Evolutionary conservation across 2,329 filamentous ascomycete genomes (phyloP).

Genomic region (Claviceps pazoutovae): DNA sequence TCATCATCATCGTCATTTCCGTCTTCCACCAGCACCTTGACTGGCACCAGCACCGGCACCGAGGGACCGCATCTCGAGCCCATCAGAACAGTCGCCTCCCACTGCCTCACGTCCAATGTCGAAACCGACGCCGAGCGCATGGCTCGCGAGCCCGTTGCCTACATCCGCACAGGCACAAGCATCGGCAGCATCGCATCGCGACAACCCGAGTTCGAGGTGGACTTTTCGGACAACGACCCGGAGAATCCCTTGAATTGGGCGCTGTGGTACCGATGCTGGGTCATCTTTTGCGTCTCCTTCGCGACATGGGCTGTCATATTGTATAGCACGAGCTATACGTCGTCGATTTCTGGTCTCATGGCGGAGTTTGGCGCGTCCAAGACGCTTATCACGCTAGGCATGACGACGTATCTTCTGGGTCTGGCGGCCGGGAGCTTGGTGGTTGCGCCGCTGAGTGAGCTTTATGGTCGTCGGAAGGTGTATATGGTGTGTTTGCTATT

Average conservation of each 20-base stretch:
- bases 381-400: slow-evolving; percentile 55
- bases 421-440: slow-evolving; percentile 59
- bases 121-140: no score
- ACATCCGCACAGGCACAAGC: slow-evolving; percentile 11
- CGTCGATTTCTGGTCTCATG: slow-evolving; percentile 54
- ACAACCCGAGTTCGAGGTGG: slow-evolving; percentile 54
- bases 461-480: slow-evolving; percentile 54
- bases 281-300: slow-evolving; percentile 30
- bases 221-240: slow-evolving; percentile 50
- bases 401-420: slow-evolving; percentile 67
- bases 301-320: slow-evolving; percentile 43
- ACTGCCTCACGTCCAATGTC: neutral
- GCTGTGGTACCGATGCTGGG: slow-evolving; percentile 30
- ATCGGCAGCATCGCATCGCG: slow-evolving; percentile 28
- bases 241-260: slow-evolving; percentile 59
- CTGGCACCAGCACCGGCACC: slow-evolving; percentile 18
- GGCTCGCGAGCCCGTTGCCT: no score
- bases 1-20: neutral
- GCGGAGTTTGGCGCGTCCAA: slow-evolving; percentile 47
- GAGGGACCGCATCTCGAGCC: slow-evolving; percentile 30
- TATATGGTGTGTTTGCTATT: slow-evolving; percentile 51
- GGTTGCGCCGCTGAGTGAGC: slow-evolving; percentile 59
- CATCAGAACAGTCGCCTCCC: slow-evolving; percentile 24
- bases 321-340: slow-evolving; percentile 69
- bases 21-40: neutral